phyloP scores from a whole-genome alignment of 106 monocot genomes.

The Dendrobium nobile region DNA sequence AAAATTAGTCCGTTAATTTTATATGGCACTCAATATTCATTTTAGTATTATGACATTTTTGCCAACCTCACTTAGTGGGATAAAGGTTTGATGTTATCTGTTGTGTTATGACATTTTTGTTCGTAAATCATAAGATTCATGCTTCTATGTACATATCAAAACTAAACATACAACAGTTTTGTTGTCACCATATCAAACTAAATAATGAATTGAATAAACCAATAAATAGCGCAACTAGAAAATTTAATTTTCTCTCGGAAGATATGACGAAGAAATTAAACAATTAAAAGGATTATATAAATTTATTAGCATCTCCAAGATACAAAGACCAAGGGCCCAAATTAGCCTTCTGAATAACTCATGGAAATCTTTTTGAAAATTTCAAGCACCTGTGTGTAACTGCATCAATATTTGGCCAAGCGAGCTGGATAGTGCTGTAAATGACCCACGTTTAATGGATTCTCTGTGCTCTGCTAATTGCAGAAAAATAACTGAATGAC shows the following conservation, averaged over 20 bases:
- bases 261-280: not conserved
- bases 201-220: not conserved
- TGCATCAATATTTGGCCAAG: conserved; percentile 88
- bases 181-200: not conserved
- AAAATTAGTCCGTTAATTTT: not conserved
- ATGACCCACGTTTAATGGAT: conserved; percentile 60
- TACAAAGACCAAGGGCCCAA: not conserved
- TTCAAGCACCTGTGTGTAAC: conserved; percentile 68
- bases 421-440: conserved; percentile 82
- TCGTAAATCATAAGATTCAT: not conserved
- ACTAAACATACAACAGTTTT: not conserved
- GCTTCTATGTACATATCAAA: not conserved
- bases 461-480: conserved; percentile 93
- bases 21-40: not conserved
- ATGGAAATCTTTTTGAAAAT: not conserved
- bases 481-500: conserved; percentile 48
- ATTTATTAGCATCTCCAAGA: not conserved
- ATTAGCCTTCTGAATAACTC: not conserved
- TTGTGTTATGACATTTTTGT: not conserved
- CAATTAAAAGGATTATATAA: not conserved
- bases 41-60: not conserved
- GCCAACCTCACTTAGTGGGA: too few relatives aligned
- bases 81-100: too few relatives aligned
- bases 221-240: not conserved
- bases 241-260: not conserved